Evolutionary conservation across 2,329 filamentous ascomycete species (phyloP), one percentile per base, ranked within the genome.

Genomic region (Aspergillus fructus): DNA sequence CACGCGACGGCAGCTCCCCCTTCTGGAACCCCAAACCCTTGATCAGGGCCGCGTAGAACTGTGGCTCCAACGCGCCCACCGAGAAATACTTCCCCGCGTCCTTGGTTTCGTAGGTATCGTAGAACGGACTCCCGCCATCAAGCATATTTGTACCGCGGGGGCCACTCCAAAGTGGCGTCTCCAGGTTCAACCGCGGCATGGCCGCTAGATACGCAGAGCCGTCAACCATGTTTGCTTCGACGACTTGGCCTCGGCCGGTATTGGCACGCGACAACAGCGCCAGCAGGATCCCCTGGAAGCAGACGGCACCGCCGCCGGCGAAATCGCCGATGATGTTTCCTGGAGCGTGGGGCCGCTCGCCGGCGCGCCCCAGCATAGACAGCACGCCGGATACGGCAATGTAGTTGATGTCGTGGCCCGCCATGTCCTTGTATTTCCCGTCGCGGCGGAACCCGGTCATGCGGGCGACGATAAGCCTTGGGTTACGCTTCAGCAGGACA

Each of bases 151-250:
- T 80, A 0, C 93, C 93, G 49, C 93, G 80, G 24, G 84, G 81
- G 3, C 73, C 72, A 64, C 78, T 71, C 79, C 91, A 93, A 40
- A 86, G 70, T 1, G 83, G 81, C 6, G 80, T 86, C 69, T 88
- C 87, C 60, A 81, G 79, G 27, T 81, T 80, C 59, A 96, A 78
- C 34, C 93, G 81, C 51, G 90, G 88, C 76, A 93, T 93, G 0
- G 87, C 89, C 1, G 88, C 87, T 24, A 97, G 77, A 73, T 93
- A 93, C 37, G 86, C 84, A 21, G 84, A 85, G 8, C 93, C 93
- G 76, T 97, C 93, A 12, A 97, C 93, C 93, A 97, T 97, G 74
- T 96, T 97, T 15, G 90, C 91, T 76, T 97, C 91, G 8, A 97
- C 92, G 12, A 97, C 88, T 76, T 97, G 93, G 0, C 93, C 93